Percentiles rank a stretch among this genome's conserved stretches.
These are phyloP conservation scores for Scytalidium sp. DNA, from an alignment of 2,329 filamentous ascomycete species.

Conservation along the genomic window DNA sequence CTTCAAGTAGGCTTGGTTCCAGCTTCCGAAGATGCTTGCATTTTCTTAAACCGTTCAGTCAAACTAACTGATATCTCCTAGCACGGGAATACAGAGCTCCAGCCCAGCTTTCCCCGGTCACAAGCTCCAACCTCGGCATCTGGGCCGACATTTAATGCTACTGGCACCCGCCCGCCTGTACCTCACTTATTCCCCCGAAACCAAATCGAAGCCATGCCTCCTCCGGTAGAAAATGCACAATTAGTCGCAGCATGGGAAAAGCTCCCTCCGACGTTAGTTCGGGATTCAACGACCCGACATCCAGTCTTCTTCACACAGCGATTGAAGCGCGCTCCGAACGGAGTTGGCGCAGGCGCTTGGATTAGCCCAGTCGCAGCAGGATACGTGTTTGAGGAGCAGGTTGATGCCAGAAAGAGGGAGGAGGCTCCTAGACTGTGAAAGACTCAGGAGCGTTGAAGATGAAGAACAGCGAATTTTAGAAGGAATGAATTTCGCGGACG, in stretches of 20 bases:
- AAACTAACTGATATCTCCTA: too few relatives aligned
- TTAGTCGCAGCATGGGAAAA: not conserved
- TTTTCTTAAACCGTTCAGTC: too few relatives aligned
- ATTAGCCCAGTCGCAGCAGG: constrained; percentile 55
- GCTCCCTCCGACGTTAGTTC: constrained; percentile 1
- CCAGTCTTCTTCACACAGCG: constrained; percentile 74
- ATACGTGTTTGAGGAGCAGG: constrained; percentile 54
- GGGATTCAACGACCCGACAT: constrained; percentile 58
- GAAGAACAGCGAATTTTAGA: too few relatives aligned
- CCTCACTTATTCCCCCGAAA: constrained; percentile 26
- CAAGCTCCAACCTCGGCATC: not conserved
- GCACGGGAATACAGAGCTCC: not conserved
- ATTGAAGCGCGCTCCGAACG: constrained; percentile 53
- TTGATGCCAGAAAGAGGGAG: constrained; percentile 25
- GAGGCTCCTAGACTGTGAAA: constrained; percentile 23
- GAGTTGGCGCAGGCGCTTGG: constrained; percentile 19
- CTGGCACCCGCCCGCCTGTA: not conserved
- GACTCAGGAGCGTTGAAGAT: too few relatives aligned
- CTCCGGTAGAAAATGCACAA: constrained; percentile 4
- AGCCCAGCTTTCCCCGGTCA: not conserved
- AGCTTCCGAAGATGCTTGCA: too few relatives aligned
- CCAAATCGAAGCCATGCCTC: constrained; percentile 49
- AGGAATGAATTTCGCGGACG: not conserved
- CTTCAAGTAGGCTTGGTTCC: not conserved
- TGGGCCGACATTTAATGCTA: not conserved